These are phyloP conservation scores for Leishmania major DNA, from an alignment of 208 protist species.

Conservation along the genomic window DNA sequence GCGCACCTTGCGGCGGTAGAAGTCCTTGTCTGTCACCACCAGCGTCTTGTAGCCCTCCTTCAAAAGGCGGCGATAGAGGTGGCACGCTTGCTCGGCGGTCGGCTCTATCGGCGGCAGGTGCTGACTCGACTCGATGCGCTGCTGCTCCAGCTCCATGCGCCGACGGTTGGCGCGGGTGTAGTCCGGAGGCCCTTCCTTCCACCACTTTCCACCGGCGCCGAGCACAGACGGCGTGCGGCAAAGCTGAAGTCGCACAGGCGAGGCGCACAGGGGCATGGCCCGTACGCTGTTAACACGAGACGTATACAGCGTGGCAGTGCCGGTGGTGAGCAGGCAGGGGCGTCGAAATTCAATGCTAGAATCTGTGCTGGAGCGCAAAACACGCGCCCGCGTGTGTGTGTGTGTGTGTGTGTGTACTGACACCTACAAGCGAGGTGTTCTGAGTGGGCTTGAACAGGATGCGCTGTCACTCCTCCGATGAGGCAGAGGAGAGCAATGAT, in stretches of 20 bases:
- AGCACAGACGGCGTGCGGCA: conserved; percentile 15
- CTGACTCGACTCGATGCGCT: conserved; percentile 54
- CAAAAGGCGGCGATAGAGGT: conserved; percentile 74
- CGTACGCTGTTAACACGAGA: too few relatives aligned
- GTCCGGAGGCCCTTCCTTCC: conserved; percentile 74
- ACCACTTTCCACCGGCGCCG: conserved; percentile 53
- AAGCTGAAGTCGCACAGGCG: conserved; percentile 30
- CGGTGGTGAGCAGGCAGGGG: neutral
- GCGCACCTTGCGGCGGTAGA: conserved; percentile 72
- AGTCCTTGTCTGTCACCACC: conserved; percentile 75
- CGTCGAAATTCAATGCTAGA: neutral
- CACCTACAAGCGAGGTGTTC: too few relatives aligned
- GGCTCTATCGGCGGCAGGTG: conserved; percentile 77
- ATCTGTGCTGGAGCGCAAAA: neutral
- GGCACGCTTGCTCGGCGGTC: conserved; percentile 57
- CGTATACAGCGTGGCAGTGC: neutral
- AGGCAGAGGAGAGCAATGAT: neutral
- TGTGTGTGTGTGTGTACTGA: neutral
- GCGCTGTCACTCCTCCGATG: neutral
- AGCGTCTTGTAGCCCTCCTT: conserved; percentile 55
- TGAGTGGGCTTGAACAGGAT: neutral
- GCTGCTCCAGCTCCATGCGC: conserved; percentile 59
- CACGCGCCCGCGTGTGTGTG: conserved; percentile 1
- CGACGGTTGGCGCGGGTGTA: conserved; percentile 72
- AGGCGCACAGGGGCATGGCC: conserved; percentile 27